Base-by-base conservation (phyloP, 225 moss, liverwort and hornwort species). In the Rhytidiadelphus loreus region DNA sequence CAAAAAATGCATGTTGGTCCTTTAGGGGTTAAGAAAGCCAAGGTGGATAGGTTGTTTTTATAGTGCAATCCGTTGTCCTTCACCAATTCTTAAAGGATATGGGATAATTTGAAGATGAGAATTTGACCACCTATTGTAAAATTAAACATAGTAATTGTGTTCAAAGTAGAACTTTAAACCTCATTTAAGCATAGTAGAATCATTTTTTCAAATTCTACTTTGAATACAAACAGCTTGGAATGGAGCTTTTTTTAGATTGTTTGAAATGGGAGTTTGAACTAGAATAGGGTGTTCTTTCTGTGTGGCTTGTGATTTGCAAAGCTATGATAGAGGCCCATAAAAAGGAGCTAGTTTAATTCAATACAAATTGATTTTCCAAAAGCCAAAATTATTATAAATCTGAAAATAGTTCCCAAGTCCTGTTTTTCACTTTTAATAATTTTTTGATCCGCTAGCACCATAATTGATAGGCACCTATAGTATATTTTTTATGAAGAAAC, bases 401-500 rank as follows among this genome's bases (percentile, higher is more conserved):
- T 22, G 7, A 22, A 69, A 39, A 39, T 39, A 4, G 23, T 15
- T 70, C 15, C 1, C 5, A 8, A 70, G 6, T 64, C 2, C 1
- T 1, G 18, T 33, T 64, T 9, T 33, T 33, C 0, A 8, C 9
- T 64, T 64, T 35, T 35, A 33, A 35, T 64, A 3, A 33, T 5
- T 65, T 35, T 65, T 65, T 3, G 0, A 65, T 6, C 2, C 0
- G 5, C 18, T 18, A 64, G 2, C 9, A 5, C 10, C 1, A 3
- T 1, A 35, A 2, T 2, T 35, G 3, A 64, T 9, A 64, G 35
- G 35, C 3, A 19, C 35, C 35, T 64, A 64, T 5, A 2, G 1
- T 28, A 60, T 60, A 26, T 14, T 29, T 28, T 14, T 61, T 61
- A 28, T 61, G 3, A 13, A 7, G 11, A 29, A 61, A 29, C 14